Evolutionary conservation across 2,329 filamentous ascomycete species (phyloP), one percentile per base, ranked within the genome.

Genomic region (Aspergillaceae sp.): DNA sequence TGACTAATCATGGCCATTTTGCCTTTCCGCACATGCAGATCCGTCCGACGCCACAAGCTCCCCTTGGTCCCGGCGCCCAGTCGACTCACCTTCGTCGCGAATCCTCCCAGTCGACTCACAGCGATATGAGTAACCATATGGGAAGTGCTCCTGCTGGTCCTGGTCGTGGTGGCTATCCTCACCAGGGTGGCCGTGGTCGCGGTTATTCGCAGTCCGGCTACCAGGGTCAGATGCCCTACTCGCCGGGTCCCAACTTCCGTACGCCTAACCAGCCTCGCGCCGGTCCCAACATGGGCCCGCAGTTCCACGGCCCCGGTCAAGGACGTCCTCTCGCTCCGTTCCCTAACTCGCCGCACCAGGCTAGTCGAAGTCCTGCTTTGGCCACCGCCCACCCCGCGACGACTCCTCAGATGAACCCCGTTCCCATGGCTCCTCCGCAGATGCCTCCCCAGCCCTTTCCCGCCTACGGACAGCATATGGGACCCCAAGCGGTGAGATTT

Each of bases 71-170:
- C 57, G 78, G 76, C 49, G 71, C 79, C 45, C 84, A 85, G 59
- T 76, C 80, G n/a, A 79, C 78, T 53, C 90, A 97, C 68, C 79
- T 87, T 58, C 85, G 91, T 60, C 84, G 88, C 57, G 86, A 91
- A 64, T 96, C 91, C 29, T 84, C 84, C 34, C 88, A 92, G 61
- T 94, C 87, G 26, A 77, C 82, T 53, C 86, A 91, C 66, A 81
- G 80, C 63, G 85, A 90, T 53, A 78, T 83, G 67, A 79, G 76
- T 65, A 81, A 77, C 62, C 78, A 79, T 61, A 64, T 67, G 56
- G 59, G 58, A 53, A 71, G 68, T 58, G 68, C 73, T 64, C 72
- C 67, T 50, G 67, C 70, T 53, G 74, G 73, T 48, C 69, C 73
- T 41, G 75, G 74, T 48, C 76, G 80, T 52, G 76, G 77, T 53